Conservation (phyloP, 306 rosid genomes). For the Vachellia pachyceras region DNA sequence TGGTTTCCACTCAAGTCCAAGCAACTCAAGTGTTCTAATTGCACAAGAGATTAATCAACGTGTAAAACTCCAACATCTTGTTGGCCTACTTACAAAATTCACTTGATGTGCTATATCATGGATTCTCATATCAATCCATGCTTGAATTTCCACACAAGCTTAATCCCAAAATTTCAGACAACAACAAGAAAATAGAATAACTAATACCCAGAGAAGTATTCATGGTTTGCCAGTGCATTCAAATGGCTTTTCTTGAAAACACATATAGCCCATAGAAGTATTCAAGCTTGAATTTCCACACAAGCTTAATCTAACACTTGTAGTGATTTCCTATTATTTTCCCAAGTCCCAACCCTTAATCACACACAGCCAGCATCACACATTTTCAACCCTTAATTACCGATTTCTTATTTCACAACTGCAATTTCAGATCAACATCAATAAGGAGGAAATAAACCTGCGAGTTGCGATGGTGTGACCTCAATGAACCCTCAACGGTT, state of each 20-base stretch:
- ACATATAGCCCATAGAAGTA: background rate
- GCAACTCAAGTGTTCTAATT: background rate
- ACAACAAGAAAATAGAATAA: background rate
- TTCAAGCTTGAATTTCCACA: too few relatives aligned
- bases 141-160: background rate
- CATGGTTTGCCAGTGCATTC: background rate
- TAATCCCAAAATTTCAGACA: background rate
- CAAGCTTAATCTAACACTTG: too few relatives aligned
- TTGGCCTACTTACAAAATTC: background rate
- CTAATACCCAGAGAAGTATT: background rate
- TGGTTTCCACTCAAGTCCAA: slow-evolving; percentile 18
- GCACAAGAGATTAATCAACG: background rate
- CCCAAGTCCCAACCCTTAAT: too few relatives aligned
- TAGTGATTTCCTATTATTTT: too few relatives aligned
- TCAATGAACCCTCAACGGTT: too few relatives aligned
- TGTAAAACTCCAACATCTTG: background rate
- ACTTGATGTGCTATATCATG: background rate
- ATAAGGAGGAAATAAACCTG: too few relatives aligned
- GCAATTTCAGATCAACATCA: too few relatives aligned
- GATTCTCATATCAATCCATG: background rate
- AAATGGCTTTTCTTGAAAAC: background rate
- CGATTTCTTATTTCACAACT: too few relatives aligned
- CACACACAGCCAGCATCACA: too few relatives aligned
- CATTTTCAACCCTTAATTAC: too few relatives aligned
- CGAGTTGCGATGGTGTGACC: too few relatives aligned